These are phyloP conservation scores for Populus alba DNA, from an alignment of 345 rosid genomes.

Conservation along the genomic window DNA sequence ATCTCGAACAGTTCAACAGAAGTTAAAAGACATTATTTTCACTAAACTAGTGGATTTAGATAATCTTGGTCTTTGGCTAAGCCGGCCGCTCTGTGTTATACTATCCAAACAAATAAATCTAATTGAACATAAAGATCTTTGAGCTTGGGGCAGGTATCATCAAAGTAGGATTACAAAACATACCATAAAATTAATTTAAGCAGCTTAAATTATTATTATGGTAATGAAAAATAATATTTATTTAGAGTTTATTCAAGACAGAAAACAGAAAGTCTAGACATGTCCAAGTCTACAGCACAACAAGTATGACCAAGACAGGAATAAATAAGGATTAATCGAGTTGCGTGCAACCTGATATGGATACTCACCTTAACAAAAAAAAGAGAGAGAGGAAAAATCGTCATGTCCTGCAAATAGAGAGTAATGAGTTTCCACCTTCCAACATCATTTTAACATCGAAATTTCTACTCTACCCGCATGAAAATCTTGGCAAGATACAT, in stretches of 20 bases:
- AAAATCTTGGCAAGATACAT: conserved; percentile 11
- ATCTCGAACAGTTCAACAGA: not conserved
- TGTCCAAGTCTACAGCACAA: conserved; percentile 94
- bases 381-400: conserved; percentile 45
- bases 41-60: not conserved
- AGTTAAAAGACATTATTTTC: not conserved
- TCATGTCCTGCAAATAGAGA: conserved; percentile 75
- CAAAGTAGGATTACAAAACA: not conserved
- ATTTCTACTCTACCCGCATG: conserved; percentile 10
- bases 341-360: rapidly evolving
- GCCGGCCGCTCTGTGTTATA: not conserved
- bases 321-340: too few relatives aligned
- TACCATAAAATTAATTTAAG: not conserved
- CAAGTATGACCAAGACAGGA: conserved; percentile 83
- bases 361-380: too few relatives aligned
- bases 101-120: not conserved
- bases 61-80: not conserved
- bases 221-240: not conserved
- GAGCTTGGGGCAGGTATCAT: not conserved
- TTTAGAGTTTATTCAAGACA: not conserved
- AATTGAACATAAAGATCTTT: not conserved
- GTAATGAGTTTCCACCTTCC: conserved; percentile 7
- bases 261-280: conserved; percentile 4
- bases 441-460: not conserved
- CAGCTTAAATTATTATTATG: not conserved